Evolutionary conservation across 768 basidiomycete species (phyloP), one percentile per base, ranked within the genome.

Genomic region (Suillus clintonianus): DNA sequence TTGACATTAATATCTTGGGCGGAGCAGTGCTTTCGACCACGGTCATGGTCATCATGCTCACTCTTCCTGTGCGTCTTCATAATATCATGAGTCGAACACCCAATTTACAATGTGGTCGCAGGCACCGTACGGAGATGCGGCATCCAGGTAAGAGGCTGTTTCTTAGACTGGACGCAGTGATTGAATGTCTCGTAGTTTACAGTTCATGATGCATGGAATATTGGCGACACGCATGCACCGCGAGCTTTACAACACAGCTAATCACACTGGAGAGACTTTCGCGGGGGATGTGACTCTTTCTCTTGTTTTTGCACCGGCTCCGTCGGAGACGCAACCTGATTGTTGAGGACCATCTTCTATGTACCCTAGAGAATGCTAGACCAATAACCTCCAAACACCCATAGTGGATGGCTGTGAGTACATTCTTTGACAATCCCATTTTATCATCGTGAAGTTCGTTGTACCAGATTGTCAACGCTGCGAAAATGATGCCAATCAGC

Each of bases 391-490:
- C 78, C 34, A 78, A 69, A 42, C 73, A 77, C 1, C 74, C 76
- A 32, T 79, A 78, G 43, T 80, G 77, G 9, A 74, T 60, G 15
- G 77, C 82, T 60, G 80, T 80, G 32, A 81, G 64, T 19, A 74
- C 48, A 61, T 81, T 82, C 60, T 78, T 79, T 2, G 74, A 70
- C 2, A 81, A 32, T 76, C 79, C 81, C 62, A 79, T 76, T 17
- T 71, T 72, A 67, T 81, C 75, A 0, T 74, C 75, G 32, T 71
- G 67, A 3, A 76, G 62, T 51, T 83, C 81, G 53, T 82, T 79
- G 66, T 82, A 82, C 64, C 77, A 68, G 11, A 70, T 63, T 0
- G 78, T 74, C 43, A 77, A 68, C 14, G 67, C 57, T 11, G 71
- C 65, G 19, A 77, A 69, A 4, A 67, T 61, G 10, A 66, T 62